Percentiles rank a stretch among this genome's conserved stretches.
These are phyloP conservation scores for Prosopis cineraria DNA, from an alignment of 306 rosid species.

Conservation along the genomic window DNA sequence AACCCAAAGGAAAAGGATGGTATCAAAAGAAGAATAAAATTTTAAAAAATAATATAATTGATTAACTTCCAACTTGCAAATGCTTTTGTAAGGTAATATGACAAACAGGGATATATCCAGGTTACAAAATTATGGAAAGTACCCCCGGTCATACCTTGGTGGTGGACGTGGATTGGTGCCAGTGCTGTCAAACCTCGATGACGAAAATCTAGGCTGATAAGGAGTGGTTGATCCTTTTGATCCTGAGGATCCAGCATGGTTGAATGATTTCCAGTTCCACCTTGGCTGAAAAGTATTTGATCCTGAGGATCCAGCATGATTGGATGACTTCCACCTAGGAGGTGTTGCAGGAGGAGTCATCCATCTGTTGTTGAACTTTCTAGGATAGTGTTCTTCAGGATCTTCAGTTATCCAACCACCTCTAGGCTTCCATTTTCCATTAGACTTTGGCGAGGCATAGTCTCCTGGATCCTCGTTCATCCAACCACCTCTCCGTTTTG, in stretches of 20 bases:
- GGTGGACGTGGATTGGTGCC: conserved; percentile 36
- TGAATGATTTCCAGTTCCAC: conserved; percentile 48
- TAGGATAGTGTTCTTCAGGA: conserved; percentile 50
- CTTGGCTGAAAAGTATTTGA: too few relatives aligned
- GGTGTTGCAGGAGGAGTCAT: conserved; percentile 52
- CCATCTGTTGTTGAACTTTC: conserved; percentile 41
- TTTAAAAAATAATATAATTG: background rate
- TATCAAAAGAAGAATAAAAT: background rate
- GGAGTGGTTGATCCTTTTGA: conserved; percentile 40
- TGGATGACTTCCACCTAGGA: conserved; percentile 44
- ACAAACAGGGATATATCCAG: background rate
- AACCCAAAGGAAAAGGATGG: background rate
- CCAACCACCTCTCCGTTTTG: conserved; percentile 52
- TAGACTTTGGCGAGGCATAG: conserved; percentile 40
- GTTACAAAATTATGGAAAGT: conserved; percentile 5
- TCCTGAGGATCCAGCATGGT: conserved; percentile 44
- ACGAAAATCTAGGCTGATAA: conserved; percentile 49
- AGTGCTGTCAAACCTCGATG: conserved; percentile 57
- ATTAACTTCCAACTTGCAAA: background rate
- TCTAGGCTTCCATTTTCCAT: conserved; percentile 39
- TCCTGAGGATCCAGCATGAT: conserved; percentile 44
- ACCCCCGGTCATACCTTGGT: conserved; percentile 53
- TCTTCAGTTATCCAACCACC: conserved; percentile 53
- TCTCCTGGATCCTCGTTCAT: conserved; percentile 48
- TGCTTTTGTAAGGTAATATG: conserved; percentile 23